phyloP scores from a whole-genome alignment of 306 rosid genomes.

The Citrullus colocynthis region DNA sequence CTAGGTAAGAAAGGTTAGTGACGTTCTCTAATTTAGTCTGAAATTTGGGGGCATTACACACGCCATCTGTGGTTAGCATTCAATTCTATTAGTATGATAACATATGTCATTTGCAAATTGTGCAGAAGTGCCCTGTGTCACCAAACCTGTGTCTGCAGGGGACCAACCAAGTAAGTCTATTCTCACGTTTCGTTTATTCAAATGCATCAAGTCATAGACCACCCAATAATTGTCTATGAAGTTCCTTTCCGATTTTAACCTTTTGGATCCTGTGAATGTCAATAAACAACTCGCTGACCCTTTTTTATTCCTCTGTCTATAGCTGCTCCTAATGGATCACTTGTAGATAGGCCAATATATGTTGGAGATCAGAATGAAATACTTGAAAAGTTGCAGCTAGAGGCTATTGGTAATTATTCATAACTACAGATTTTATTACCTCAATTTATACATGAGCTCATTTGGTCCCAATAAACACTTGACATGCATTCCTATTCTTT shows the following conservation, averaged over 20 bases:
- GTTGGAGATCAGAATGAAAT: slow-evolving; percentile 30
- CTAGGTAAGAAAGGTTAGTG: too few relatives aligned
- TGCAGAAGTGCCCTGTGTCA: slow-evolving; percentile 53
- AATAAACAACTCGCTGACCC: background rate
- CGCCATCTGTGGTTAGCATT: background rate
- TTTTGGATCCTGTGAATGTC: background rate
- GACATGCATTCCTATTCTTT: background rate
- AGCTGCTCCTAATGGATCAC: slow-evolving; percentile 30
- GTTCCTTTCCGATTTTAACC: background rate
- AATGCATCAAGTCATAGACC: too few relatives aligned
- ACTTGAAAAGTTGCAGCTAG: slow-evolving; percentile 45
- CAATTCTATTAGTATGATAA: background rate
- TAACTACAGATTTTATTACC: background rate
- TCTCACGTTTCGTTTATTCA: background rate
- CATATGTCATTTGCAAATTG: slow-evolving; percentile 3
- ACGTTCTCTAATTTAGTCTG: too few relatives aligned
- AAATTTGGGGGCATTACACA: background rate
- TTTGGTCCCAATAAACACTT: background rate
- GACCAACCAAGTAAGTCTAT: slow-evolving; percentile 28
- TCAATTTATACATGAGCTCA: background rate
- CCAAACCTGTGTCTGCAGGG: slow-evolving; percentile 13
- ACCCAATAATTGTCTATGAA: background rate
- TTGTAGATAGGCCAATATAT: slow-evolving; percentile 28
- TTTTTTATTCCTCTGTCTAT: background rate
- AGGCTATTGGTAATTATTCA: slow-evolving; percentile 52